Conservation (phyloP, 2,329 filamentous ascomycete genomes). For the Aspergillus nomiae region DNA sequence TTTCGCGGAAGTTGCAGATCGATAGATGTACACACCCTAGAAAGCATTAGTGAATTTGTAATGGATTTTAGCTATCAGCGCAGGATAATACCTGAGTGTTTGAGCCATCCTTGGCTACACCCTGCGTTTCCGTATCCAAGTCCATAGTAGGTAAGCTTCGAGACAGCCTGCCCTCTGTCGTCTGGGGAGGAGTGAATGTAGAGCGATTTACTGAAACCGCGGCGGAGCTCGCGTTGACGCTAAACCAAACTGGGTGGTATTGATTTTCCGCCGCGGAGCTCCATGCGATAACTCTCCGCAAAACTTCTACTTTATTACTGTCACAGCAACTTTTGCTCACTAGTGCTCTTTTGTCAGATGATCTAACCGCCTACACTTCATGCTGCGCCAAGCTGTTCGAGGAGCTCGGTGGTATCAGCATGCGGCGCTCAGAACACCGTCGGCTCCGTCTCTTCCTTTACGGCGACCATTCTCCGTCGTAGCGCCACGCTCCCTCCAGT, state of each 20-base stretch:
- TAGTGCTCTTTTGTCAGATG: slow-evolving; percentile 29
- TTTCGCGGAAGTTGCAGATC: slow-evolving; percentile 49
- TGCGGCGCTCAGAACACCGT: slow-evolving; percentile 38
- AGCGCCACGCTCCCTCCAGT: slow-evolving; percentile 32
- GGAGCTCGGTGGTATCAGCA: slow-evolving; percentile 48
- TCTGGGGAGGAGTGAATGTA: background rate
- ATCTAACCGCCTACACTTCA: slow-evolving; percentile 37
- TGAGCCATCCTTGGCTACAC: slow-evolving; percentile 29
- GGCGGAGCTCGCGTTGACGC: slow-evolving; percentile 25
- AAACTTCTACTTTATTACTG: background rate
- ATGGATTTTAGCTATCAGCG: background rate
- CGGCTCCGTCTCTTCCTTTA: slow-evolving; percentile 24
- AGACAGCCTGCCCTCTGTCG: slow-evolving; percentile 11
- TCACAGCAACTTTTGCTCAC: slow-evolving; percentile 11
- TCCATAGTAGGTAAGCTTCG: slow-evolving; percentile 24
- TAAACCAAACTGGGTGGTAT: slow-evolving; percentile 35
- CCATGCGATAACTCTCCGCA: background rate
- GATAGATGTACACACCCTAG: slow-evolving; percentile 66
- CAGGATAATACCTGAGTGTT: slow-evolving; percentile 30
- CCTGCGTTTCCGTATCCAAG: slow-evolving; percentile 24
- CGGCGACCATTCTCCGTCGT: slow-evolving; percentile 35
- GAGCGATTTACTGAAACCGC: slow-evolving; percentile 12
- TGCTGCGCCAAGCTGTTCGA: slow-evolving; percentile 48
- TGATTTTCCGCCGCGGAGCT: slow-evolving; percentile 30
- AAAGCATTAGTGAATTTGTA: slow-evolving; percentile 19